Evolutionary conservation across 768 basidiomycete species (phyloP).

Genomic region (Macrocybe gigantea): DNA sequence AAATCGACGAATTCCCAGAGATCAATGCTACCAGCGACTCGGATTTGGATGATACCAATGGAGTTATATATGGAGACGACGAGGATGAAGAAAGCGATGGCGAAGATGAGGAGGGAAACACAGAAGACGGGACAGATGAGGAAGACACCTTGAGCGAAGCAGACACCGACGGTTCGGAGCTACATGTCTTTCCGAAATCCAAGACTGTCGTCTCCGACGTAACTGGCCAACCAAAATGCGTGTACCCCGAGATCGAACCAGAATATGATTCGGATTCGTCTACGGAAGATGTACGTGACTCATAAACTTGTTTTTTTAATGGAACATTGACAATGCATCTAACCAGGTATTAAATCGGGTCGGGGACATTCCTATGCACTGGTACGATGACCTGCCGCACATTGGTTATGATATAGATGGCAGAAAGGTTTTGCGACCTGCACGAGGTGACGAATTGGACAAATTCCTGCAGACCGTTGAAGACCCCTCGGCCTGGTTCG

Average conservation of each 20-base stretch:
- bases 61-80: conserved; percentile 15
- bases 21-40: conserved; percentile 52
- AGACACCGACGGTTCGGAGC: conserved; percentile 38
- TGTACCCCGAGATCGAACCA: conserved; percentile 86
- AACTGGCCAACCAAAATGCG: conserved; percentile 77
- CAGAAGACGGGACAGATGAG: conserved; percentile 29
- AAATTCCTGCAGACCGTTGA: conserved; percentile 94
- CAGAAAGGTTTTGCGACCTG: conserved; percentile 89
- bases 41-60: conserved; percentile 34
- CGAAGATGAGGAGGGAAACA: conserved; percentile 36
- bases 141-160: conserved; percentile 23
- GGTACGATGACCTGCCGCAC: conserved; percentile 99
- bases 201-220: conserved; percentile 72
- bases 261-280: conserved; percentile 90
- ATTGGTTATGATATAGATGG: conserved; percentile 96
- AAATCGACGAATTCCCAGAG: conserved; percentile 71
- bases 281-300: conserved; percentile 74
- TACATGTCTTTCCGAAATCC: conserved; percentile 56
- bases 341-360: conserved; percentile 87
- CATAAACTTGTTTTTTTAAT: conserved; percentile 4
- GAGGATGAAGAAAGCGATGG: conserved; percentile 29
- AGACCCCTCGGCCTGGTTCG: conserved; percentile 83
- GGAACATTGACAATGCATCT: background rate
- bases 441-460: conserved; percentile 93
- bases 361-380: conserved; percentile 93